These are phyloP conservation scores for Rhipidocladum racemiflorum DNA, from an alignment of 176 grass and related monocot genomes.

Conservation along the genomic window DNA sequence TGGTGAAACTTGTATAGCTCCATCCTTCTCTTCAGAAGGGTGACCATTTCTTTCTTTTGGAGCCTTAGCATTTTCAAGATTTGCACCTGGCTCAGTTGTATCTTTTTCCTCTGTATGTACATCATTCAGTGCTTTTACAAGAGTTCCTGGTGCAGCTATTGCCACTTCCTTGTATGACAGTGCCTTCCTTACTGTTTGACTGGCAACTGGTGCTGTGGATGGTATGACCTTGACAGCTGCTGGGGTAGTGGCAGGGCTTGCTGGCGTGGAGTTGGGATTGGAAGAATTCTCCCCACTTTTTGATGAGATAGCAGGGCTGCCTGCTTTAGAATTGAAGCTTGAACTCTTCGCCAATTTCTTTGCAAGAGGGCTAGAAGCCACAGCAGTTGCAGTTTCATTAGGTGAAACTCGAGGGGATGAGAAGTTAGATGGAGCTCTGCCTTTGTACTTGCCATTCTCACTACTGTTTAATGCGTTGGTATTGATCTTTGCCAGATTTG, in stretches of 20 bases:
- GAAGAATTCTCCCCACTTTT: conserved; percentile 57
- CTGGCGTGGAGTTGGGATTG: conserved; percentile 46
- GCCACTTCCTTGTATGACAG: conserved; percentile 99
- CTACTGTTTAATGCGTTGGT: conserved; percentile 58
- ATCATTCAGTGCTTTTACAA: conserved; percentile 66
- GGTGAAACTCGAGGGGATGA: conserved; percentile 58
- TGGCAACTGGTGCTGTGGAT: conserved; percentile 34
- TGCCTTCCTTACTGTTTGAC: conserved; percentile 69
- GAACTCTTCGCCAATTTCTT: conserved; percentile 83
- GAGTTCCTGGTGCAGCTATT: conserved; percentile 84
- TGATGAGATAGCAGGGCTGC: conserved; percentile 35
- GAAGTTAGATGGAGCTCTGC: conserved; percentile 47
- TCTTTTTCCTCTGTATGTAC: conserved; percentile 41
- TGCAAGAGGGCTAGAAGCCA: conserved; percentile 53
- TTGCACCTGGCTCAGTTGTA: conserved; percentile 30
- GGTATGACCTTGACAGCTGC: conserved; percentile 50
- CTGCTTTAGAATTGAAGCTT: conserved; percentile 64
- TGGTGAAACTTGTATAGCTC: conserved; percentile 32
- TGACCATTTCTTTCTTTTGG: conserved; percentile 29
- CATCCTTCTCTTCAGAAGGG: conserved; percentile 52
- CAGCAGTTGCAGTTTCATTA: conserved; percentile 37
- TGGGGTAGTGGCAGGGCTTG: conserved; percentile 40
- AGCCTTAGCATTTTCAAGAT: conserved; percentile 36
- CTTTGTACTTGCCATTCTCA: conserved; percentile 74
- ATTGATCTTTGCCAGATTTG: conserved; percentile 74